Conservation (phyloP, 2,329 filamentous ascomycete species). For the Nigrospora osmanthi region DNA sequence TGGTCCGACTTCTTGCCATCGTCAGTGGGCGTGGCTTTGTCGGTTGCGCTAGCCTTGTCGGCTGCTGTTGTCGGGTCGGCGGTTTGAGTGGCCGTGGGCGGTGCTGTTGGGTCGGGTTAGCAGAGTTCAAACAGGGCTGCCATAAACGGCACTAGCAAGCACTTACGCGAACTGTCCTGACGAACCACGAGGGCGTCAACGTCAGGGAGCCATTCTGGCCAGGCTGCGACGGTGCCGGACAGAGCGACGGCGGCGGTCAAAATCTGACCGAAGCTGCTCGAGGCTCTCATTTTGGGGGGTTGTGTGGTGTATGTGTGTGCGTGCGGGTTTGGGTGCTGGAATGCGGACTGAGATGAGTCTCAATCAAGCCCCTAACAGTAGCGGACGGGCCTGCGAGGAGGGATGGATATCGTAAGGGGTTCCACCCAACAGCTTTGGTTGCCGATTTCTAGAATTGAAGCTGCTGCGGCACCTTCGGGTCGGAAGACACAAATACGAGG, state of each 20-base stretch:
- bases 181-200: constrained; percentile 45
- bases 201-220: constrained; percentile 49
- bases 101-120: too few species aligned
- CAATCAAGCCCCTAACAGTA: constrained; percentile 2
- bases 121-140: too few species aligned
- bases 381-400: background rate
- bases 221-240: constrained; percentile 42
- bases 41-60: constrained; percentile 2
- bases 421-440: too few species aligned
- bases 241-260: constrained; percentile 45
- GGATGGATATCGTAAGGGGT: background rate
- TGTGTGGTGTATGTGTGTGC: constrained; percentile 25
- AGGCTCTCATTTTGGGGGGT: constrained; percentile 42
- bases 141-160: too few species aligned
- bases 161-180: constrained; percentile 23
- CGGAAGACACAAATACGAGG: too few species aligned
- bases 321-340: constrained; percentile 12
- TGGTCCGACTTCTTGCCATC: background rate
- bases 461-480: constrained; percentile 3
- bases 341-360: constrained; percentile 8
- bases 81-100: too few species aligned
- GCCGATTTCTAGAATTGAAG: background rate
- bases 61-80: background rate
- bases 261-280: constrained; percentile 35
- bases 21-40: constrained; percentile 8